Evolutionary conservation across 345 rosid species (phyloP), one percentile per base, ranked within the genome.

Genomic region (Lagerstroemia speciosa): DNA sequence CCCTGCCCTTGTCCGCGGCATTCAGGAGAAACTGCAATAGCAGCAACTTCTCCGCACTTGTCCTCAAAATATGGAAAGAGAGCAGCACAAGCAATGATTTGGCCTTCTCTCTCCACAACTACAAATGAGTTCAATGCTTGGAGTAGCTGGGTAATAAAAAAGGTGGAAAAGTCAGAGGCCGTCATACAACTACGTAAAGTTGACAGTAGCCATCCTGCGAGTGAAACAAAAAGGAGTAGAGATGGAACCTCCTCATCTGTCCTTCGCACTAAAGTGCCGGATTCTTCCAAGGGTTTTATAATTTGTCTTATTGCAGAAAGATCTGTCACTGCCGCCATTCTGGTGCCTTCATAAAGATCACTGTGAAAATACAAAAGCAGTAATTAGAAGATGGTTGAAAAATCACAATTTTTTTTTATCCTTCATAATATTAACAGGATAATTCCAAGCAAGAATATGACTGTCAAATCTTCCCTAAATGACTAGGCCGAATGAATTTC

Each of bases 1-100:
- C 98, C 98, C 46, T 89, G 97, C 68, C 97, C 97, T 83, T 93
- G 97, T 67, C 97, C 97, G 45, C 90, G 91, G 55, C 98, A 93
- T 45, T 93, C 97, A 61, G 96, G 77, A 71, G 97, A 80, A 76
- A 93, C 97, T 9, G 93, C 98, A 62, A 93, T 89, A 71, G 92
- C 87, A 53, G 98, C 97, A 73, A 93, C 88, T 78, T 93, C 97
- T 69, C 97, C 97, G 62, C 96, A 87, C 69, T 86, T 89, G 0
- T 89, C 96, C 69, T 87, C 79, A 73, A 81, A 84, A 80, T 83
- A 89, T 33, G 94, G 96, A 65, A 93, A 87, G 76, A 93, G 84
- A 67, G 97, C 98, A 53, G 96, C 96, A 74, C 96, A 89, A 58
- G 98, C 98, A 22, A 91, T 89, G 53, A 93, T 79, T 75, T 93